These are phyloP conservation scores for Cicer pinnatifidum DNA, from an alignment of 306 rosid genomes.

Conservation along the genomic window DNA sequence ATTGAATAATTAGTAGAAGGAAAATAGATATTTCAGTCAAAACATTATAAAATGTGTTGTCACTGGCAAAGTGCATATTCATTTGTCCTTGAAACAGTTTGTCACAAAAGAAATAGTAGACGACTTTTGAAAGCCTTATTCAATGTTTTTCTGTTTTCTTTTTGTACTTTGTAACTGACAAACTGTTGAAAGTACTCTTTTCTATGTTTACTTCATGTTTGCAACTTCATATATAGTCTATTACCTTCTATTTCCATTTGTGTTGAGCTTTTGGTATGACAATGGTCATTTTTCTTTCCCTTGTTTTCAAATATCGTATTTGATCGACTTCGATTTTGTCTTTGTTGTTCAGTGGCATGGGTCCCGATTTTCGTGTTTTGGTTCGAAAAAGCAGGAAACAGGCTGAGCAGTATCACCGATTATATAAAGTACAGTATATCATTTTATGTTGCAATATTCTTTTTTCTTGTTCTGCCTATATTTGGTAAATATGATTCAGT, in stretches of 20 bases:
- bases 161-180: background rate
- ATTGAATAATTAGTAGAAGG: conserved; percentile 4
- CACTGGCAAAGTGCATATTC: background rate
- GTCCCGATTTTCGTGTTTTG: conserved; percentile 94
- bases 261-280: conserved; percentile 11
- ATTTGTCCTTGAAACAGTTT: background rate
- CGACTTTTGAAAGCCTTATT: conserved; percentile 1
- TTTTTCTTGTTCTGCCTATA: background rate
- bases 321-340: conserved; percentile 35
- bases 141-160: background rate
- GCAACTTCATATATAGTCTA: background rate
- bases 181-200: conserved; percentile 16
- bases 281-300: conserved; percentile 22
- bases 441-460: conserved; percentile 14
- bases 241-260: conserved; percentile 24
- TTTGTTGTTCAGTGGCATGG: conserved; percentile 77
- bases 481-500: background rate
- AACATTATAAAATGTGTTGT: background rate
- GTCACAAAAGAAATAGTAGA: background rate
- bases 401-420: conserved; percentile 86
- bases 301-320: background rate
- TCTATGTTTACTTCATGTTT: conserved; percentile 21
- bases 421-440: conserved; percentile 67
- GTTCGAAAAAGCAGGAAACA: conserved; percentile 96
- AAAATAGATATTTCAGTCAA: background rate